These are phyloP conservation scores for Sugiyamaella paludigena DNA, from an alignment of 1,139 yeast genomes.

Conservation along the genomic window DNA sequence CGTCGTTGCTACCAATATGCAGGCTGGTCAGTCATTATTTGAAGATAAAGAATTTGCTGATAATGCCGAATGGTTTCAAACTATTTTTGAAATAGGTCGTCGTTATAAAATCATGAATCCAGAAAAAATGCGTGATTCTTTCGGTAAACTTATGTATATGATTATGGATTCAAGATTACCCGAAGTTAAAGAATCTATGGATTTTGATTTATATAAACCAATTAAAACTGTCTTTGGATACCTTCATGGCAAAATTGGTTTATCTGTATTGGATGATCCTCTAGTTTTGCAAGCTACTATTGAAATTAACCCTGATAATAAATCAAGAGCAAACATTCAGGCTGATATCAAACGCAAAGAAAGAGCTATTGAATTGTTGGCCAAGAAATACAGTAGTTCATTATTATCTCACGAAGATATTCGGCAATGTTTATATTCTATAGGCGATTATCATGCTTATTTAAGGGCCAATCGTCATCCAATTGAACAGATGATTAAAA, in stretches of 20 bases:
- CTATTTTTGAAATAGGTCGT: slow-evolving; percentile 68
- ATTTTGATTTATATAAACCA: slow-evolving; percentile 68
- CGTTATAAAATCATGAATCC: slow-evolving; percentile 79
- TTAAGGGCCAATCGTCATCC: slow-evolving; percentile 66
- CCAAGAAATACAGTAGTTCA: slow-evolving; percentile 40
- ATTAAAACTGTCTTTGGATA: slow-evolving; percentile 56
- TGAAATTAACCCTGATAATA: slow-evolving; percentile 58
- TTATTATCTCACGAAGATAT: slow-evolving; percentile 50
- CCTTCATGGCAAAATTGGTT: slow-evolving; percentile 40
- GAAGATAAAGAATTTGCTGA: slow-evolving; percentile 61
- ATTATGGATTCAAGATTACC: slow-evolving; percentile 75
- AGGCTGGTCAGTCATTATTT: slow-evolving; percentile 58
- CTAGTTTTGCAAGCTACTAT: slow-evolving; percentile 59
- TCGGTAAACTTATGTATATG: slow-evolving; percentile 74
- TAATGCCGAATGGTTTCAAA: slow-evolving; percentile 66
- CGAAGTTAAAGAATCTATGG: slow-evolving; percentile 63
- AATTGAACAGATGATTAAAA: slow-evolving; percentile 54
- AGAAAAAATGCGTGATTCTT: slow-evolving; percentile 68
- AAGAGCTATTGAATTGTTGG: slow-evolving; percentile 55
- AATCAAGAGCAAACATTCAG: slow-evolving; percentile 50
- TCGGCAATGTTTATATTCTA: slow-evolving; percentile 64
- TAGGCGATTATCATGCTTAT: slow-evolving; percentile 72
- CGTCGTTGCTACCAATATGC: slow-evolving; percentile 69
- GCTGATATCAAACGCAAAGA: slow-evolving; percentile 61
- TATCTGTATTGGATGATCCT: slow-evolving; percentile 53